These are phyloP conservation scores for Amborella trichopoda DNA, from an alignment of 164 flowering plant genomes.

Conservation along the genomic window DNA sequence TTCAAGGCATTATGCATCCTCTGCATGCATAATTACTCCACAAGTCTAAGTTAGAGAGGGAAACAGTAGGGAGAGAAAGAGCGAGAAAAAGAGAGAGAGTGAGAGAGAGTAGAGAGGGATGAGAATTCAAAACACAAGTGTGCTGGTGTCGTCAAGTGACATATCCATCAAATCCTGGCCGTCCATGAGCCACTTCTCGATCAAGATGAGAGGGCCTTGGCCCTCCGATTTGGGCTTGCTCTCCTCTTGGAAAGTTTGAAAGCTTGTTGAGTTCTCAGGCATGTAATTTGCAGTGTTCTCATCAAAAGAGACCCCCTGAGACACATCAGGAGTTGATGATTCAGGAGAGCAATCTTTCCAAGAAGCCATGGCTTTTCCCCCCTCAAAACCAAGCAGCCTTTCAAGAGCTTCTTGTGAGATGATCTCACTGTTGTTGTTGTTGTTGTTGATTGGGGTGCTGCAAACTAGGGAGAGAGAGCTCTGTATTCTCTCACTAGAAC, in stretches of 20 bases:
- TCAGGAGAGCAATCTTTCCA: conserved; percentile 6
- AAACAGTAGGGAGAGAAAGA: no score
- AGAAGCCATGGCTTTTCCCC: not conserved
- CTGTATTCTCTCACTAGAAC: conserved; percentile 9
- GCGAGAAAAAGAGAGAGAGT: no score
- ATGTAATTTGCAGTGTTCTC: conserved; percentile 2
- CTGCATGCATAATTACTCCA: no score
- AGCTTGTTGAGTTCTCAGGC: not conserved
- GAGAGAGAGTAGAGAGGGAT: no score
- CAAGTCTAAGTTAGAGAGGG: no score
- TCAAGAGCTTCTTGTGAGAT: conserved; percentile 29
- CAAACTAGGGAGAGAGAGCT: not conserved
- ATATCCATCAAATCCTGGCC: conserved; percentile 22
- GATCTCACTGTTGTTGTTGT: conserved; percentile 6
- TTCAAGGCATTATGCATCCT: no score
- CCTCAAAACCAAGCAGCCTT: conserved; percentile 39
- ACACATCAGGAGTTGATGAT: conserved; percentile 29
- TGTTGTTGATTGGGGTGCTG: not conserved
- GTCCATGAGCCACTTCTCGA: conserved; percentile 77
- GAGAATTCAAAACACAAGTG: no score
- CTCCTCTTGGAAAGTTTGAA: conserved; percentile 25
- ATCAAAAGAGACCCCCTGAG: conserved; percentile 24
- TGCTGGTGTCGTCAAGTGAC: conserved; percentile 23
- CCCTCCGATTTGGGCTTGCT: conserved; percentile 25
- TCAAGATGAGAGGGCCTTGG: conserved; percentile 27